These are phyloP conservation scores for Annulohypoxylon stygium DNA, from an alignment of 495 filamentous ascomycete genomes.

Conservation along the genomic window DNA sequence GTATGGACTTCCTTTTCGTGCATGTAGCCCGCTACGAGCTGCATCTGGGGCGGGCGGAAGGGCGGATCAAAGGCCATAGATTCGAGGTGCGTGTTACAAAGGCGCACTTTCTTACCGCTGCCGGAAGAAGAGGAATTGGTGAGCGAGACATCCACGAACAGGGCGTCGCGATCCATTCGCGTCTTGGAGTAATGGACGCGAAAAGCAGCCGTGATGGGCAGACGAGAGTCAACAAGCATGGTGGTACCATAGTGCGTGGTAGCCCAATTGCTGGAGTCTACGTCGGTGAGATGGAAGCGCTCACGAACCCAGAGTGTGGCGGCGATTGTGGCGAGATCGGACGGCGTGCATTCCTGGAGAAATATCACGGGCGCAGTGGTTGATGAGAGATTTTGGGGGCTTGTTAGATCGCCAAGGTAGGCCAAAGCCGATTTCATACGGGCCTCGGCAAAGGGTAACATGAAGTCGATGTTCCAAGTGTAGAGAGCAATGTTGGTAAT, in stretches of 20 bases:
- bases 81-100: conserved; percentile 1
- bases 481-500: conserved; percentile 5
- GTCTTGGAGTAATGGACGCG: conserved; percentile 2
- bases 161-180: neutral
- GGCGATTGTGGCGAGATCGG: neutral
- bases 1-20: neutral
- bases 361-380: neutral
- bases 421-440: conserved; percentile 4
- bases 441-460: conserved; percentile 6
- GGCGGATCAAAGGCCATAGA: neutral
- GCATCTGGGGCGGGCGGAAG: conserved; percentile 4
- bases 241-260: too few species aligned
- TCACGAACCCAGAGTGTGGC: neutral
- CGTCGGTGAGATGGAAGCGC: too few species aligned
- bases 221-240: neutral
- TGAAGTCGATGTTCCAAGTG: neutral
- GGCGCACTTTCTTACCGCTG: neutral
- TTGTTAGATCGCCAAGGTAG: neutral
- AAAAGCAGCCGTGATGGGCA: neutral
- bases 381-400: neutral
- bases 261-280: too few species aligned
- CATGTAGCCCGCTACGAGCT: conserved; percentile 1
- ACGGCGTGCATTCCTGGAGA: conserved; percentile 4
- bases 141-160: neutral
- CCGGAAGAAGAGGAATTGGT: neutral